phyloP scores from a whole-genome alignment of 2,329 filamentous ascomycete genomes.

The Diaporthe amygdali region DNA sequence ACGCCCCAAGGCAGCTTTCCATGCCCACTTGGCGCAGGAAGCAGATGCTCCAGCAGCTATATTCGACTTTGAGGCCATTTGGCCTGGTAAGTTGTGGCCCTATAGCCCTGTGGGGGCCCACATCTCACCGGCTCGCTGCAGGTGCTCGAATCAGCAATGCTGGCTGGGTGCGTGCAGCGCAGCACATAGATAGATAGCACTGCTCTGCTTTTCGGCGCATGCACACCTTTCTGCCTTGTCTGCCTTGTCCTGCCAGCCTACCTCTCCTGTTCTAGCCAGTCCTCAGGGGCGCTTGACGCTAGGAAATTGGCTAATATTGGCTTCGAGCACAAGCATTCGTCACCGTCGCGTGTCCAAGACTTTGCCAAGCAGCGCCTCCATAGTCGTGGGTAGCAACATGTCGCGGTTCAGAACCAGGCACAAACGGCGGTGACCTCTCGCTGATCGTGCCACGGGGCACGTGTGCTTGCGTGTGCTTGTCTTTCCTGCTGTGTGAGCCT shows the following conservation, averaged over 20 bases:
- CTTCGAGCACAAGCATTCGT: slow-evolving; percentile 11
- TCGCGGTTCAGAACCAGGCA: not conserved
- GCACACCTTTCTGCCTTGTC: not conserved
- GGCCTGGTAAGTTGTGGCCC: not conserved
- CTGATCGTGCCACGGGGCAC: not conserved
- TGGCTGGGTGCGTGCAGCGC: not conserved
- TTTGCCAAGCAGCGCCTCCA: slow-evolving; percentile 16
- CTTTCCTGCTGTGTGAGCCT: not conserved
- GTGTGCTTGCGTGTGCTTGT: not conserved
- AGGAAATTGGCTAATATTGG: slow-evolving; percentile 6
- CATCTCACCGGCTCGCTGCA: not conserved
- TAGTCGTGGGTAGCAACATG: not conserved
- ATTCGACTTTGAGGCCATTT: not conserved
- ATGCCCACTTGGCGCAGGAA: not conserved
- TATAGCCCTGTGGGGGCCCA: not conserved
- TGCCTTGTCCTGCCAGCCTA: not conserved
- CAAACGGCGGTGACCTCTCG: not conserved
- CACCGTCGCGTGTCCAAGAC: slow-evolving; percentile 9
- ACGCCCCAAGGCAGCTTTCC: not conserved
- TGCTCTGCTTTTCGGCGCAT: not conserved
- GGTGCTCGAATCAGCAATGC: not conserved
- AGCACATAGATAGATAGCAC: not conserved
- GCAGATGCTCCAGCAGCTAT: not conserved
- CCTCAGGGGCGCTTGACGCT: slow-evolving; percentile 9
- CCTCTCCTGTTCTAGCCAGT: not conserved